Base-by-base conservation (phyloP, 2,329 filamentous ascomycete genomes). In the Cercospora sesami region DNA sequence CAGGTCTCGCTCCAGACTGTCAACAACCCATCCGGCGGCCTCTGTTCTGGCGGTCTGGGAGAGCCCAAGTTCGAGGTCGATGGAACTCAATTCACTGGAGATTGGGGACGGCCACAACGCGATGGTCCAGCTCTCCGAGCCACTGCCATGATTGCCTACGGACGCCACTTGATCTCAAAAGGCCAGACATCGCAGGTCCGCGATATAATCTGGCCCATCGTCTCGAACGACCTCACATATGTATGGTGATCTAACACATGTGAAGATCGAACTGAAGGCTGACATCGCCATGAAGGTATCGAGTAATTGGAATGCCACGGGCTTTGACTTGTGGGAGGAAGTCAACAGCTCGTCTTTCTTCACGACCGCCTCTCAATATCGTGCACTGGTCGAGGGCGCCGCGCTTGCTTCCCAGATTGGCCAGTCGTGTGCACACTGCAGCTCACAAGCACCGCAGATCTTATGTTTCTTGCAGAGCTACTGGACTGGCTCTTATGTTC, bases 251-350 rank as follows among this genome's bases (percentile, higher is more conserved):
- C 5, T 5, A 39, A 39, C 5, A n/a, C 5, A 5, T 39, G 36
- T 3, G 36, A 7, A 39, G 5, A 16, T 6, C 1, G 14, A 39
- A 14, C 36, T n/a, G 36, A 7, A 39, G 36, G 36, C 36, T 39
- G 36, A 39, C 36, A 39, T n/a, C 14, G 14, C 14, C 36, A 16
- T 3, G 2, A 39, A 39, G 36, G 36, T 39, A 39, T 1, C 36
- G 36, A n/a, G 14, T 5, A 16, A 92, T 80, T 86, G 84, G 81
- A 87, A 85, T 68, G 80, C 83, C 63, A 84, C 84, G 4, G 84
- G 83, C 5, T 95, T 88, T 74, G 92, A 96, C 77, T 84, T 96
- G 3, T 95, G 92, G 92, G 92, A 95, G 77, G 92, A 95, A 78
- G 87, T 94, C 14, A 82, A 83, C 26, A 90, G 91, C 48, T 89